A percentile compares a stretch with the other conserved stretches of the same genome.
Evolutionary conservation across 768 basidiomycete genomes (phyloP).

Genomic region (Mrakia frigida): DNA sequence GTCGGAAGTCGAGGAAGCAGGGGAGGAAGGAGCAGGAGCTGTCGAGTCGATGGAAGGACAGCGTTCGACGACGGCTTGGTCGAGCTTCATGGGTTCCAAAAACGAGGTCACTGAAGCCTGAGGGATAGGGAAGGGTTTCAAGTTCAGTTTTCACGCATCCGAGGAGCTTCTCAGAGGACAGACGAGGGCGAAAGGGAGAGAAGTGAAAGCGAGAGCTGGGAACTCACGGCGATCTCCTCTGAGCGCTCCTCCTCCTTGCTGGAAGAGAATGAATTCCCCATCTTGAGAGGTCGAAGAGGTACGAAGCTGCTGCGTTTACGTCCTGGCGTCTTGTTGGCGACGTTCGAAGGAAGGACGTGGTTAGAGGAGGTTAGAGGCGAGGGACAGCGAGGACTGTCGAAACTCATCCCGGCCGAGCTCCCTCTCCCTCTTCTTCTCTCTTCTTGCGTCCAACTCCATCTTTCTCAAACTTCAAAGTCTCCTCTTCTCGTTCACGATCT

Average conservation of each 20-base stretch:
- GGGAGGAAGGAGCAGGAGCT: too few species aligned
- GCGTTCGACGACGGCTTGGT: too few species aligned
- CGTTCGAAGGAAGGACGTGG: not conserved
- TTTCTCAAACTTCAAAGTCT: not conserved
- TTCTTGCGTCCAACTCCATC: not conserved
- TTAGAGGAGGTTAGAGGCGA: not conserved
- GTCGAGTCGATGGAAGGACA: too few species aligned
- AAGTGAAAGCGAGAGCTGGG: too few species aligned
- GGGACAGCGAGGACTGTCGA: not conserved
- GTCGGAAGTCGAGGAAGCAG: too few species aligned
- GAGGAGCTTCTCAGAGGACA: too few species aligned
- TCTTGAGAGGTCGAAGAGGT: not conserved
- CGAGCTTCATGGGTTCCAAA: too few species aligned
- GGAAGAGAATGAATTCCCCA: not conserved
- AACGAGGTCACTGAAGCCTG: too few species aligned
- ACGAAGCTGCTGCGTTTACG: not conserved
- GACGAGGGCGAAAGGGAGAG: too few species aligned
- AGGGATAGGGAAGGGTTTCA: too few species aligned
- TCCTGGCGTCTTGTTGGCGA: too few species aligned
- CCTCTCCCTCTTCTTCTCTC: not conserved
- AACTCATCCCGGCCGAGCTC: not conserved
- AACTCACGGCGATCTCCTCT: not conserved
- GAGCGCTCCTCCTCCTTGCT: not conserved
- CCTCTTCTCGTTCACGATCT: not conserved
- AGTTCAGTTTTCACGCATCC: too few species aligned